Base-by-base conservation (phyloP, 1,139 yeast genomes). In the Blastobotrys niveus region DNA sequence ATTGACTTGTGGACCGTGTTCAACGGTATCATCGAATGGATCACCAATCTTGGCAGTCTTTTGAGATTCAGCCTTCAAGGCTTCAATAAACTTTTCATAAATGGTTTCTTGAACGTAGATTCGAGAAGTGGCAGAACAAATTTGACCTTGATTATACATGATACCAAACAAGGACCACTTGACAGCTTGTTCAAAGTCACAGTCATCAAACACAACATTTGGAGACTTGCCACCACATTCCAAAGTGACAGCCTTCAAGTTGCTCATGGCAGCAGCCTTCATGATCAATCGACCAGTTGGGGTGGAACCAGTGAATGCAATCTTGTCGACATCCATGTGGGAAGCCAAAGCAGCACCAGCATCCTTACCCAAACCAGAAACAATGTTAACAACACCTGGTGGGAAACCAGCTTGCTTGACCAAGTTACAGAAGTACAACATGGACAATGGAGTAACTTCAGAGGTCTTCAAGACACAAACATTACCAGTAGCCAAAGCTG, bases 191-290 rank as follows among this genome's bases (percentile, higher is more conserved):
- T 77, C 78, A 42, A 82, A 58, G 60, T 85, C 77, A 55, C 83
- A 82, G 65, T 84, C 93, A 53, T 76, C 74, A 61, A 84, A 83
- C 47, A 84, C 80, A 55, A 84, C 72, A 62, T 82, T 79, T 55
- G 93, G 88, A 42, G 91, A 82, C 66, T 84, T 84, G 61, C 94
- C 94, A 63, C 94, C 94, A 56, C 83, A 75, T 68, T 84, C 94
- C 64, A 84, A 72, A 39, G 93, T 83, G 46, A 82, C 84, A 67
- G 82, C 82, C 74, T 84, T 84, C 69, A 84, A 72, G 61, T 79
- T 75, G 30, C 82, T 73, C 48, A 65, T 58, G 36, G 91, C 80
- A 55, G 87, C 83, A 59, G 76, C 74, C 53, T 72, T 72, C 82
- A 82, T 81, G 54, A 84, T 80, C 51, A 66, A 68, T 61, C 79